Base-by-base conservation (phyloP, 768 basidiomycete species). In the Leccinum olivaceopallidum region DNA sequence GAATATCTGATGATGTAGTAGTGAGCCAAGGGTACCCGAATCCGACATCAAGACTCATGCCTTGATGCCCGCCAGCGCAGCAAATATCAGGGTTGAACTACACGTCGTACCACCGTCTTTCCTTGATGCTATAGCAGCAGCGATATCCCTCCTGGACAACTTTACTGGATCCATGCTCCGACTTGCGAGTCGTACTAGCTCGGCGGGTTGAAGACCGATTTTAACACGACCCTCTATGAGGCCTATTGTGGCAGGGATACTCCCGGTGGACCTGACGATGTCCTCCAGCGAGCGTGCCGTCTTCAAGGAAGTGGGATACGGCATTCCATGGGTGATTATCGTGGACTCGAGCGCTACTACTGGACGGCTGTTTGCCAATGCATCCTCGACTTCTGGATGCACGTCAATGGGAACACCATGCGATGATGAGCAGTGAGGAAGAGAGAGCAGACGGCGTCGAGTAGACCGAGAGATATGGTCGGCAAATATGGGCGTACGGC, bases 331-430 rank as follows among this genome's bases (percentile, higher is more conserved):
- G 2, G 95, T 95, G 60, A 97, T 86, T 56, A 98, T 84, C 1
- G 96, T 88, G 2, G 90, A 92, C 73, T 98, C 96, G 12, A 98
- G 84, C 13, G 95, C 95, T 12, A 98, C 94, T 50, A 98, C 80
- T 20, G 94, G 86, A 62, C 77, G 78, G 10, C 80, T 77, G 47
- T 80, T 76, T 5, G 80, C 78, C 22, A 96, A 79, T 4, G 95
- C 95, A 58, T 95, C 83, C 63, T 88, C 78, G 34, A 98, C 88
- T 72, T 98, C 95, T 9, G 90, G 88, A 56, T 89, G 87, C 34
- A 94, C 71, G 72, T 94, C 91, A 12, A 94, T 56, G n/a, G 75
- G 76, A 52, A 63, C 57, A 18, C 63, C 65, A n/a, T 64, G 62
- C 2, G 32, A 49, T 34, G 34, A 36, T 14, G 60, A 56, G 14